These are phyloP conservation scores for Colletotrichum navitas DNA, from an alignment of 2,329 filamentous ascomycete genomes.

Conservation along the genomic window DNA sequence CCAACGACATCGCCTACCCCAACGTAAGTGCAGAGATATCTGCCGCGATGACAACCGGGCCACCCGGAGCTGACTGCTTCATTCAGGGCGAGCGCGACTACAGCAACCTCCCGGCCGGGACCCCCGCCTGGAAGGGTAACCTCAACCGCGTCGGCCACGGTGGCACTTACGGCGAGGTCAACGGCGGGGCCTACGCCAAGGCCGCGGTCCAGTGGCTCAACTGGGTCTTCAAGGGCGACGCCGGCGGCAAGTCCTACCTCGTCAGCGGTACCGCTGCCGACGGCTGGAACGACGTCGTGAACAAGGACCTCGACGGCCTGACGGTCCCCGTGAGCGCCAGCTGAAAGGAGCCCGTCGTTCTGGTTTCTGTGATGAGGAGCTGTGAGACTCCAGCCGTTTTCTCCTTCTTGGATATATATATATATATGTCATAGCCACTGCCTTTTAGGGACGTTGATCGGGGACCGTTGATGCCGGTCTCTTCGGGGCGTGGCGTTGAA, in stretches of 20 bases:
- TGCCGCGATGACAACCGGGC: neutral
- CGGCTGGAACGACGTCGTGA: neutral
- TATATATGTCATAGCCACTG: neutral
- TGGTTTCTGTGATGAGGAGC: neutral
- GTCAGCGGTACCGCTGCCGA: neutral
- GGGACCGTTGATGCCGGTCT: neutral
- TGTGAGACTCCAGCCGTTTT: neutral
- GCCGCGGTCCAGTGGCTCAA: constrained; percentile 1
- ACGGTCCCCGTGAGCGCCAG: neutral
- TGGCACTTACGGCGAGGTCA: neutral
- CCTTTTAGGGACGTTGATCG: neutral
- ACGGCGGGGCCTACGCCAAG: constrained; percentile 2
- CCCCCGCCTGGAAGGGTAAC: neutral
- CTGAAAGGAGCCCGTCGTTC: neutral
- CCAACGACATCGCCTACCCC: constrained; percentile 43
- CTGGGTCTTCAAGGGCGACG: neutral
- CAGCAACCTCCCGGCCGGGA: neutral
- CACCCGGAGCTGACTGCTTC: neutral
- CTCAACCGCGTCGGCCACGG: neutral
- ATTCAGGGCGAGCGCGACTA: neutral
- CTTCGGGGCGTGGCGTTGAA: neutral
- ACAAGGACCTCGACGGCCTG: neutral
- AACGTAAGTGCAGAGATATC: neutral
- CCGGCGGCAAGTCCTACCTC: neutral
- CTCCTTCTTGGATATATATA: neutral